Evolutionary conservation across 371 early-diverging fungal genomes (phyloP).

Genomic region (Mortierella sp.): DNA sequence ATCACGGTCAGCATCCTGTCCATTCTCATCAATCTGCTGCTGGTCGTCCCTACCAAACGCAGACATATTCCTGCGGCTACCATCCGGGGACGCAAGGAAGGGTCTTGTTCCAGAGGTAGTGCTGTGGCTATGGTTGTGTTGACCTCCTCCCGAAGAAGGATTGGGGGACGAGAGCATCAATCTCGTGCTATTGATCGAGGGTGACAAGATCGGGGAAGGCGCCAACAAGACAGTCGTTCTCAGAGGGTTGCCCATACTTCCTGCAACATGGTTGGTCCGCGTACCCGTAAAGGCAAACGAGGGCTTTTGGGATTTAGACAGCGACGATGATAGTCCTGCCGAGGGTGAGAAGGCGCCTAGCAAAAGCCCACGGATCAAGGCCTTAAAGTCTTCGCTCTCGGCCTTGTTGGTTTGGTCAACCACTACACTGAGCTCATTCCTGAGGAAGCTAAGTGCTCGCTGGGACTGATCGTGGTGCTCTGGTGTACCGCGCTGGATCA

Average conservation of each 20-base stretch:
- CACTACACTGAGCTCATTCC: conserved; percentile 70
- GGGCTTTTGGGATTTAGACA: conserved; percentile 13
- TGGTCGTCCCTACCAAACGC: conserved; percentile 14
- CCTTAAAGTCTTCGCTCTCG: conserved; percentile 77
- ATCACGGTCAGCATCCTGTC: background rate
- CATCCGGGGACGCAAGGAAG: conserved; percentile 25
- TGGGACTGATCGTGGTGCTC: conserved; percentile 57
- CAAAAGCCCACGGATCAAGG: conserved; percentile 73
- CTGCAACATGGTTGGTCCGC: background rate
- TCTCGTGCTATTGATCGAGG: conserved; percentile 19
- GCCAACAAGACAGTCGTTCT: conserved; percentile 35
- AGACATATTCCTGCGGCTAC: background rate
- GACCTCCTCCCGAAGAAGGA: background rate
- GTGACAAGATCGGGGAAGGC: conserved; percentile 41
- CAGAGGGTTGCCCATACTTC: conserved; percentile 3
- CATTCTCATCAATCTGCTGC: background rate
- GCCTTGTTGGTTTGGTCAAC: conserved; percentile 76
- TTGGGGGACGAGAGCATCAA: conserved; percentile 22
- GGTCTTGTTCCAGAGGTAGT: conserved; percentile 14
- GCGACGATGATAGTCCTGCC: conserved; percentile 4
- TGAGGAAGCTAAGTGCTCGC: conserved; percentile 78
- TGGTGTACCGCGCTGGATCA: conserved; percentile 37
- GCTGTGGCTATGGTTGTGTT: background rate
- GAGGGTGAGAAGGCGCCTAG: conserved; percentile 47
- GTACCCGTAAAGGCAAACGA: conserved; percentile 15